phyloP scores from a whole-genome alignment of 73 alveolate genomes.

The Blepharisma japonicum region DNA sequence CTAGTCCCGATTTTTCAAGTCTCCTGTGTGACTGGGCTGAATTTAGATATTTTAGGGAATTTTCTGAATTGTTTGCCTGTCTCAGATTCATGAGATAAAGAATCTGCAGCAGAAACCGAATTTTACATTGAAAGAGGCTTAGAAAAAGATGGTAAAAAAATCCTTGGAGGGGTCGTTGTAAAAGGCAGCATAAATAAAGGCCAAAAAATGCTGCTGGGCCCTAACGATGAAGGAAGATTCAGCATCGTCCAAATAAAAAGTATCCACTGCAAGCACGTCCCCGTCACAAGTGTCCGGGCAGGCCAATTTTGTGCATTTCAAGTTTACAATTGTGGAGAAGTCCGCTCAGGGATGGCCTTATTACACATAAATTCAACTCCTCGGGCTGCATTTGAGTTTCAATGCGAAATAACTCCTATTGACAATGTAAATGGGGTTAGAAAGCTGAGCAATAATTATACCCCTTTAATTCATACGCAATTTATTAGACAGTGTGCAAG shows the following conservation, averaged over 20 bases:
- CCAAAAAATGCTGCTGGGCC: conserved; percentile 80
- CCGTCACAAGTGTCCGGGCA: conserved; percentile 73
- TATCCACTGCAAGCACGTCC: conserved; percentile 83
- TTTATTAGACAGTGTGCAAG: conserved; percentile 79
- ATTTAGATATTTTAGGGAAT: conserved; percentile 67
- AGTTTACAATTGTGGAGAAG: conserved; percentile 41
- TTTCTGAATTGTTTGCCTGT: conserved; percentile 80
- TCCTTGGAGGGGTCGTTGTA: conserved; percentile 82
- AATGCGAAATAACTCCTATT: conserved; percentile 82
- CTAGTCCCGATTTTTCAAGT: conserved; percentile 74
- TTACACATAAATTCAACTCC: conserved; percentile 78
- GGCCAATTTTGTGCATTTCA: conserved; percentile 86
- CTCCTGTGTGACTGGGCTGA: conserved; percentile 64
- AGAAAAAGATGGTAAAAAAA: conserved; percentile 60
- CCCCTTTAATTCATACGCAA: conserved; percentile 82
- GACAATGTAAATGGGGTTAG: conserved; percentile 59
- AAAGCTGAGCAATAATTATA: conserved; percentile 61
- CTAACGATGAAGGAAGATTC: conserved; percentile 87
- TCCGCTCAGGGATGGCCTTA: conserved; percentile 86
- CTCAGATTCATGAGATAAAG: conserved; percentile 44
- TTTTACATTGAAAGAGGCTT: conserved; percentile 79
- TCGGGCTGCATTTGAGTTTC: conserved; percentile 78
- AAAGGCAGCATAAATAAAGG: conserved; percentile 74
- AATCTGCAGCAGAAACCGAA: conserved; percentile 65
- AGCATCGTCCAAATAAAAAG: conserved; percentile 73